Evolutionary conservation across 1,284 basidiomycete species (phyloP), one percentile per base, ranked within the genome.

Genomic region (Cystobasidium slooffiae): DNA sequence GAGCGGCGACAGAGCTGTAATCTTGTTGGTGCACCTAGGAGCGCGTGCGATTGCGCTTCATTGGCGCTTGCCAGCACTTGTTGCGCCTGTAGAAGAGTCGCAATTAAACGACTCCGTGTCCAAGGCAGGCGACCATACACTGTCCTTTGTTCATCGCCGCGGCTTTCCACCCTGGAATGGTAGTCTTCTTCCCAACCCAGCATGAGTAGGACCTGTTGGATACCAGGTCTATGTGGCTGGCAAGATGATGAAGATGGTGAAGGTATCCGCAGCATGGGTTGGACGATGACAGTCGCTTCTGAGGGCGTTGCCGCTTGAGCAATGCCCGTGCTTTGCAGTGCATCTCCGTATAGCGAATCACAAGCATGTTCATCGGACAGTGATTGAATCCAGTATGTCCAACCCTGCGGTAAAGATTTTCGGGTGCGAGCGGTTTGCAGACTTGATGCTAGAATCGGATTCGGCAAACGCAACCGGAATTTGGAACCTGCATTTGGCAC

Each of bases 81-180:
- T 6, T 63, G 61, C 1, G 24, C 46, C 31, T 63, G 43, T 20
- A 16, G 16, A 3, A 63, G 10, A 1, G 61, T 63, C 2, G n/a
- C 61, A 14, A 63, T 7, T 6, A 63, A 24, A 1, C 61, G 24
- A 18, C 24, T n/a, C 22, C 24, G 43, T 3, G 61, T 63, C 61
- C 61, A 63, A n/a, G 61, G 61, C 14, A 63, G 20, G 1, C 61
- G 61, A 16, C 44, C 61, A 22, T 46, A 63, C 1, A 63, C 61
- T 6, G 22, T 63, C 24, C 61, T 46, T 6, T 46, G 2, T 6
- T 7, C 43, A 14, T 18, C 46, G 8, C 24, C 2, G 7, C 5
- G 24, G 24, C 20, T 41, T 1, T 6, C 18, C 0, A 24, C 3
- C 24, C 43, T 22, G 6, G 22, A 22, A n/a, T 63, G 61, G n/a